Conservation (phyloP, 306 rosid species). For the Crataegus laevigata region DNA sequence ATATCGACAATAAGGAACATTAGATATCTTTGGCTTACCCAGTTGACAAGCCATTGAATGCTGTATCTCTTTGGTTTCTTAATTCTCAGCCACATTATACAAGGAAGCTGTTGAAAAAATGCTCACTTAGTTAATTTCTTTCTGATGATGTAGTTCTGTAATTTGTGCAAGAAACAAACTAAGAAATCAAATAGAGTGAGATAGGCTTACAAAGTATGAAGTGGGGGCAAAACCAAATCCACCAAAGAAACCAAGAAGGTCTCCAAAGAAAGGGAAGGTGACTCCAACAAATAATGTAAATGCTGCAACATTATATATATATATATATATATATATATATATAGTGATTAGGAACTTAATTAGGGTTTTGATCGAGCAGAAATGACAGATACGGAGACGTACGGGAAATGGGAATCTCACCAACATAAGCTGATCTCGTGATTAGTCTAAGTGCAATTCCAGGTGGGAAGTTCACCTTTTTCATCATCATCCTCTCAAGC, state of each 20-base stretch:
- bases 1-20: background rate
- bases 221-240: slow-evolving; percentile 96
- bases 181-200: background rate
- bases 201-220: slow-evolving; percentile 55
- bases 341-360: background rate
- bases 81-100: slow-evolving; percentile 80
- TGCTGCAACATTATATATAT: slow-evolving; percentile 34
- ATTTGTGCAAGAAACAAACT: background rate
- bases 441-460: slow-evolving; percentile 69
- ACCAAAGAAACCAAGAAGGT: slow-evolving; percentile 93
- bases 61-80: slow-evolving; percentile 84
- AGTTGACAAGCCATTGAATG: slow-evolving; percentile 75
- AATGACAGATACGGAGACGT: background rate
- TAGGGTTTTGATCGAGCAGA: background rate
- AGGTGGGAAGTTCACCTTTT: slow-evolving; percentile 43
- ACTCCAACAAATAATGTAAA: slow-evolving; percentile 66
- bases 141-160: background rate
- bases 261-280: slow-evolving; percentile 93
- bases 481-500: slow-evolving; percentile 61
- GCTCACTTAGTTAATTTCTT: background rate
- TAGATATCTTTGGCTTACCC: slow-evolving; percentile 44
- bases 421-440: slow-evolving; percentile 70
- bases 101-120: slow-evolving; percentile 58
- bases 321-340: no score
- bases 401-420: slow-evolving; percentile 24